Evolutionary conservation across 1,139 yeast species (phyloP), one percentile per base, ranked within the genome.

Genomic region (Candida mesenterica): DNA sequence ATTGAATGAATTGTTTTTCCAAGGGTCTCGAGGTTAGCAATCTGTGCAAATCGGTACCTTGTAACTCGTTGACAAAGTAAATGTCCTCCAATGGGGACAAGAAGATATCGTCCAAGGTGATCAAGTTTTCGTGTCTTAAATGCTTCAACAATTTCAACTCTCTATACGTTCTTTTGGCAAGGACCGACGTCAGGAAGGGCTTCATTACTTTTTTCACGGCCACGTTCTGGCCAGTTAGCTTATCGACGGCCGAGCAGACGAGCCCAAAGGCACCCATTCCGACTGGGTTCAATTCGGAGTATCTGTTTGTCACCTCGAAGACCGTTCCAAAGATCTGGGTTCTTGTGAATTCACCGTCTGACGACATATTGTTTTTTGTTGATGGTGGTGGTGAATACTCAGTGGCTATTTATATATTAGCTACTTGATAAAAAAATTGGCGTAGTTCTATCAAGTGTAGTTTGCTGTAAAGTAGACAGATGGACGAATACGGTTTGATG

Each of bases 201-300:
- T 89, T 92, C 96, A 92, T 87, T 48, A 92, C 90, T 66, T 92
- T 92, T 62, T 92, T 92, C 43, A 92, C 95, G 30, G 99, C 99
- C 32, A 94, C 98, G 50, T 85, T 87, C 60, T 90, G 97, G 35
- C 79, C 84, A 0, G 97, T 88, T 43, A 89, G 73, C 53, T 84
- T 87, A 62, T 92, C 98, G 38, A 83, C 78, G 1, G 98, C 99
- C 5, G 97, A 88, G 62, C 99, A 92, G 31, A 92, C 99, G 26
- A 92, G 76, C 5, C 98, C 98, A 57, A 92, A 92, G 8, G 98
- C 98, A 24, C 98, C 98, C 98, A 92, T 92, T 1, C 98, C 98
- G 33, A 92, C 97, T 3, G 98, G 98, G 53, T 89, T 92, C 44
- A 92, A 73, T 55, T 92, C 96, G 15, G 89, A 79, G 64, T 92